Percentiles rank a stretch among this genome's conserved stretches.
phyloP scores from a whole-genome alignment of 768 basidiomycete genomes.

The Clathrus columnatus region DNA sequence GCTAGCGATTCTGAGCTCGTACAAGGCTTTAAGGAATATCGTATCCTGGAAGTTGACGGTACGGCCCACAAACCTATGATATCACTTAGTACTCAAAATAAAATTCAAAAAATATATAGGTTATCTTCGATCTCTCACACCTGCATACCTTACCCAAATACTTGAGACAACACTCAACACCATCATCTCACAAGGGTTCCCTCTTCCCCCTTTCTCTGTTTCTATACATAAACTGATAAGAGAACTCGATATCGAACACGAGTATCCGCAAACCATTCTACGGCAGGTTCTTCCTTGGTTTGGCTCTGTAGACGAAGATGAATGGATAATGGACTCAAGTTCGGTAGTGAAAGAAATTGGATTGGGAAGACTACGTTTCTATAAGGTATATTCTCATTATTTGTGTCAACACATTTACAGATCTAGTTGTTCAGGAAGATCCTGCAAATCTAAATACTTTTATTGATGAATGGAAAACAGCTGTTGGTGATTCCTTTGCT shows the following conservation, averaged over 20 bases:
- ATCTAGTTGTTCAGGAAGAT: constrained; percentile 37
- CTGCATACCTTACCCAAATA: constrained; percentile 54
- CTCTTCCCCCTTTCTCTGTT: constrained; percentile 44
- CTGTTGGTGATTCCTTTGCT: constrained; percentile 74
- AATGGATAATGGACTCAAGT: constrained; percentile 60
- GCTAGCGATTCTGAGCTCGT: constrained; percentile 74
- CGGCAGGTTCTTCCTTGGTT: constrained; percentile 79
- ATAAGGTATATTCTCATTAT: constrained; percentile 35
- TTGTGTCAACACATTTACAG: background rate
- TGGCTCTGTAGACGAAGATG: constrained; percentile 32
- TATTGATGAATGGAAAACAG: constrained; percentile 55
- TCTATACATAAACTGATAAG: constrained; percentile 41
- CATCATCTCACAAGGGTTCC: constrained; percentile 54
- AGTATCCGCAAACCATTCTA: constrained; percentile 51
- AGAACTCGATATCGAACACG: constrained; percentile 63
- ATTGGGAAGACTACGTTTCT: constrained; percentile 54
- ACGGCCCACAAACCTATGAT: constrained; percentile 9
- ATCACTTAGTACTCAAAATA: background rate
- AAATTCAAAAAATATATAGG: constrained; percentile 31
- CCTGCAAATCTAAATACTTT: constrained; percentile 50
- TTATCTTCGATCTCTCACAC: constrained; percentile 64
- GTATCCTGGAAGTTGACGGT: constrained; percentile 71
- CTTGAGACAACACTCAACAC: constrained; percentile 69
- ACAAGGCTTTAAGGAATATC: constrained; percentile 52
- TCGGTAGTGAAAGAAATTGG: constrained; percentile 69